Evolutionary conservation across 176 grass and related monocot species (phyloP), one percentile per base, ranked within the genome.

Genomic region (Ensete glaucum): DNA sequence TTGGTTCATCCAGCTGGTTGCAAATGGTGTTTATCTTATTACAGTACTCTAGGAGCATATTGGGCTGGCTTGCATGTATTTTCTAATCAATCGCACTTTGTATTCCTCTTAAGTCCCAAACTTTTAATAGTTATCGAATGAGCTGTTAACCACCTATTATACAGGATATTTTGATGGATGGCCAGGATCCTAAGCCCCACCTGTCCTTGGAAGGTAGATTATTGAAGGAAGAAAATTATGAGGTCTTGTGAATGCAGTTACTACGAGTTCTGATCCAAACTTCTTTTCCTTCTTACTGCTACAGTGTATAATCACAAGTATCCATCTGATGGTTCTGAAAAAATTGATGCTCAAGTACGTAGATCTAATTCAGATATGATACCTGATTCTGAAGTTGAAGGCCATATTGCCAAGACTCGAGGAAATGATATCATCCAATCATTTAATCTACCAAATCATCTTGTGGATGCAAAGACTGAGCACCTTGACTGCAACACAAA

Each of bases 101-200:
- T 34, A 70, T 20, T 50, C 51, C n/a, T 70, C 27, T 70, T 70
- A 9, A n/a, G 15, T 16, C 11, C 8, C 13, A 11, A 50, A 1
- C 11, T 20, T 20, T 50, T 70, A n/a, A 69, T 50, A 11, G 52
- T 77, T 67, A 21, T 72, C 24, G 62, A 15, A 81, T 64, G 19
- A 76, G 23, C 12, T 76, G 59, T 76, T 69, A 16, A 69, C 15
- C 12, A 49, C 8, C 27, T 20, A 9, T 50, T 11, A 20, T 16
- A 10, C 67, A 92, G 87, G 82, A 72, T 73, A 25, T 75, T 85
- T 82, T 80, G 63, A 69, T 51, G 23, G 75, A 15, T 54, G 49
- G 78, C 24, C 20, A 9, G 58, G 80, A 78, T 76, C 62, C 52
- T 13, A 82, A 73, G 22, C 62, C 55, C 56, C 72, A 34, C 4